Evolutionary conservation across 2,329 filamentous ascomycete species (phyloP).

Genomic region (Cladorrhinum sp.): DNA sequence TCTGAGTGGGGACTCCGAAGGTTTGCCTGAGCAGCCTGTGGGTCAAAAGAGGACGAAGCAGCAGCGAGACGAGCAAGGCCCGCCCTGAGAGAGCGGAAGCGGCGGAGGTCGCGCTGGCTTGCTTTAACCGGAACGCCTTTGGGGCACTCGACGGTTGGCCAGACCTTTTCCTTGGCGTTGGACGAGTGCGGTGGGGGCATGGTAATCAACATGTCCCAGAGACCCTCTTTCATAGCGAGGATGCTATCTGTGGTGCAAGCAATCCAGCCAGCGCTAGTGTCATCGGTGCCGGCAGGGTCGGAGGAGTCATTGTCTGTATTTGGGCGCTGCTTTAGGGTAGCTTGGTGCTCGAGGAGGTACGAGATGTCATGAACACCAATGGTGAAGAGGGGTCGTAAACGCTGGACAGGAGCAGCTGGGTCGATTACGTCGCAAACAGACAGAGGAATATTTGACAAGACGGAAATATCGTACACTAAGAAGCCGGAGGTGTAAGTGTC

Average conservation of each 20-base stretch:
- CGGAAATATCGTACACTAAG: conserved; percentile 87
- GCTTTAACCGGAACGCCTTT: conserved; percentile 69
- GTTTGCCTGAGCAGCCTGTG: background rate
- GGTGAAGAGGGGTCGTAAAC: conserved; percentile 82
- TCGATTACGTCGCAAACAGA: conserved; percentile 69
- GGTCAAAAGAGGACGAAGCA: background rate
- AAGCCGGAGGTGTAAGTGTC: conserved; percentile 10
- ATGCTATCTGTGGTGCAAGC: conserved; percentile 96
- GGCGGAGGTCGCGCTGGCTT: conserved; percentile 83
- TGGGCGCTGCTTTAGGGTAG: conserved; percentile 18
- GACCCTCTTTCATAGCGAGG: conserved; percentile 74
- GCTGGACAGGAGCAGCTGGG: conserved; percentile 55
- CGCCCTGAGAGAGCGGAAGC: conserved; percentile 67
- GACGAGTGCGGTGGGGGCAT: conserved; percentile 64
- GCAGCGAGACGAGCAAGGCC: conserved; percentile 53
- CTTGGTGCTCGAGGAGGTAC: conserved; percentile 61
- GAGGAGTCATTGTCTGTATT: conserved; percentile 34
- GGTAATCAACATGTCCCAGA: conserved; percentile 88
- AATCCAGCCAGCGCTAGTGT: conserved; percentile 70
- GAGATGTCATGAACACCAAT: conserved; percentile 92
- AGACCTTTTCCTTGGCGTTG: conserved; percentile 59
- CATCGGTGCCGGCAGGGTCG: conserved; percentile 39
- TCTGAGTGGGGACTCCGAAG: conserved; percentile 17
- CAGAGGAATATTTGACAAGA: conserved; percentile 82
- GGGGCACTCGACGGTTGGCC: conserved; percentile 71